These are phyloP conservation scores for Porosira glacialis DNA, from an alignment of 352 stramenopile species.

Conservation along the genomic window DNA sequence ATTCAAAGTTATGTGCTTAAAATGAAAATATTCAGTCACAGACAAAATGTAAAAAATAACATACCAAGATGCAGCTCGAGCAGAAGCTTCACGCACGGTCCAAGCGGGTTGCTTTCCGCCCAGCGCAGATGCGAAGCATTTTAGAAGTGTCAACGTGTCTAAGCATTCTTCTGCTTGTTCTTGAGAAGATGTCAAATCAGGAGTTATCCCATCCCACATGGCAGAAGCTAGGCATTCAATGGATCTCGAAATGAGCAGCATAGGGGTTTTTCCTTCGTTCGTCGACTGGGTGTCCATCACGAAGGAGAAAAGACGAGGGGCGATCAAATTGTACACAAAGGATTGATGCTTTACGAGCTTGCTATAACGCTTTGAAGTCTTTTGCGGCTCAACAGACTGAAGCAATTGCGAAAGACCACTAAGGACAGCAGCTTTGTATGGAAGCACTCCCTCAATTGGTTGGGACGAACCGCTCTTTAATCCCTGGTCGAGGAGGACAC, in stretches of 20 bases:
- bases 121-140: conserved; percentile 39
- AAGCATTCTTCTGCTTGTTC: conserved; percentile 5
- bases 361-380: conserved; percentile 13
- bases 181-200: conserved; percentile 4
- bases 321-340: conserved; percentile 33
- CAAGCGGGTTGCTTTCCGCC: conserved; percentile 60
- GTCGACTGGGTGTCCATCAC: conserved; percentile 21
- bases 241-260: conserved; percentile 64
- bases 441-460: conserved; percentile 59
- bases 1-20: too few species aligned
- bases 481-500: conserved; percentile 60
- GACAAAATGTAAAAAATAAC: too few species aligned
- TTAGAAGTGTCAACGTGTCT: conserved; percentile 35
- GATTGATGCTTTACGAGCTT: conserved; percentile 27
- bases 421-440: conserved; percentile 59
- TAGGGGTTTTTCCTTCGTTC: conserved; percentile 26
- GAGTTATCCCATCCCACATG: conserved; percentile 56
- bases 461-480: conserved; percentile 33
- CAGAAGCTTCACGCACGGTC: conserved; percentile 67
- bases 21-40: too few species aligned
- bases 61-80: conserved; percentile 49
- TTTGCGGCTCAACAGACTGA: conserved; percentile 24
- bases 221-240: conserved; percentile 58
- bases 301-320: conserved; percentile 32
- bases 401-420: conserved; percentile 49